Percentiles rank a stretch among this genome's conserved stretches.
Conservation (phyloP, 2,329 filamentous ascomycete species). For the Cladosporium sp. region DNA sequence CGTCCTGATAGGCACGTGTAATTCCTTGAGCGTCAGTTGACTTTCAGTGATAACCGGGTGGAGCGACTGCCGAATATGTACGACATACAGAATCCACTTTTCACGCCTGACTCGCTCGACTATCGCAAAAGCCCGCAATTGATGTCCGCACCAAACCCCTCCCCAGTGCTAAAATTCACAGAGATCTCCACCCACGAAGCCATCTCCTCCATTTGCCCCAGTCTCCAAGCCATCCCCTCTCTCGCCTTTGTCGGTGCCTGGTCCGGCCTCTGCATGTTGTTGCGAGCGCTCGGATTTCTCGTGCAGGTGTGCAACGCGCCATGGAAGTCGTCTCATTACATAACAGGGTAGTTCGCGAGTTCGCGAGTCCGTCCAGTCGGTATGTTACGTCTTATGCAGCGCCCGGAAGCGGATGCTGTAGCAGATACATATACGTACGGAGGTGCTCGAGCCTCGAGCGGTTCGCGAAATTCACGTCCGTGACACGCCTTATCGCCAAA, state of each 20-base stretch:
- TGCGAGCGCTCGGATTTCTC: background rate
- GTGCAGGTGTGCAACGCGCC: background rate
- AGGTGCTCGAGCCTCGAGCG: background rate
- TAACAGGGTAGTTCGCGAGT: background rate
- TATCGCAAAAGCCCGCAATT: conserved; percentile 6
- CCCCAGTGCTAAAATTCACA: conserved; percentile 8
- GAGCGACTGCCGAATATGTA: conserved; percentile 11
- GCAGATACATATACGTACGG: background rate
- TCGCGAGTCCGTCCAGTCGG: background rate
- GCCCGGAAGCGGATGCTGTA: background rate
- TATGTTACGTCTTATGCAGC: background rate
- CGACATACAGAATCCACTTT: conserved; percentile 17
- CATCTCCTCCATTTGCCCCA: conserved; percentile 4
- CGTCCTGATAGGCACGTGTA: background rate
- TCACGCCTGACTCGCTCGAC: background rate
- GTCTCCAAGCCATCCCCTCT: background rate
- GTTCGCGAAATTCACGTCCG: background rate
- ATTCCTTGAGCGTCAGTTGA: conserved; percentile 3
- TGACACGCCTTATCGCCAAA: background rate
- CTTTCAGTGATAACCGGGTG: background rate
- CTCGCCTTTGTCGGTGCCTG: background rate
- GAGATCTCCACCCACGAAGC: background rate
- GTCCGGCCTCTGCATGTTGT: background rate
- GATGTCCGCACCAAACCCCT: conserved; percentile 7
- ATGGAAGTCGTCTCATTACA: background rate